Percentiles rank a stretch among this genome's conserved stretches.
Evolutionary conservation across 78 protist species (phyloP).

Genomic region (Isochrysis galbana): DNA sequence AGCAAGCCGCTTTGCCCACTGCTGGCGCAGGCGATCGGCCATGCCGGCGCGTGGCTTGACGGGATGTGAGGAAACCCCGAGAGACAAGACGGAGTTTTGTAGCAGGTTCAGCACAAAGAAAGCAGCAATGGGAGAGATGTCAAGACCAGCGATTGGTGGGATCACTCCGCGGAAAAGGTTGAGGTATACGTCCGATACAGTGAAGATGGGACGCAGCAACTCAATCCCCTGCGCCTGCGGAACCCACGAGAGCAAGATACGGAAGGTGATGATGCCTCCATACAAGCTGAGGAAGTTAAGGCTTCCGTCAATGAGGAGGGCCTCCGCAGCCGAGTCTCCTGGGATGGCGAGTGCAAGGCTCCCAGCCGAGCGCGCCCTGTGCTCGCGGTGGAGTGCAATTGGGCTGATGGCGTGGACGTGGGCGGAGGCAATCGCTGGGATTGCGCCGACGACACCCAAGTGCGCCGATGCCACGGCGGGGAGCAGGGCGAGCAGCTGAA

Average conservation of each 20-base stretch:
- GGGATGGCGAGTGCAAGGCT: not conserved
- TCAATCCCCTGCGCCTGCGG: conserved; percentile 5
- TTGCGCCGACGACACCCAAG: not conserved
- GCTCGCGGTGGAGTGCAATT: not conserved
- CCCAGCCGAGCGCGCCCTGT: not conserved
- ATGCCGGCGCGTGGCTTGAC: not conserved
- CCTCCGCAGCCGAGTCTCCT: not conserved
- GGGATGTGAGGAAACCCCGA: not conserved
- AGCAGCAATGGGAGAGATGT: not conserved
- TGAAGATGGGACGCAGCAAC: not conserved
- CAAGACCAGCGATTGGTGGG: not conserved
- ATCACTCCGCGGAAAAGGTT: conserved; percentile 12
- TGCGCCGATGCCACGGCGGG: too few species aligned
- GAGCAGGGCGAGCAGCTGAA: not conserved
- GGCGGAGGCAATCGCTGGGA: not conserved
- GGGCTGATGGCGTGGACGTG: not conserved
- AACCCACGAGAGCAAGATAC: conserved; percentile 9
- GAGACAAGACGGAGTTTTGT: not conserved
- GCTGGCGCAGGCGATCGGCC: not conserved
- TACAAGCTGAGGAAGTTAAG: not conserved
- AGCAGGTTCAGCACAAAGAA: conserved; percentile 12
- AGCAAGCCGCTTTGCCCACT: too few species aligned
- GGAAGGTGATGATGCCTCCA: not conserved
- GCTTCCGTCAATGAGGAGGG: not conserved
- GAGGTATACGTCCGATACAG: conserved; percentile 4